Evolutionary conservation across 129 eudicot species (phyloP), one percentile per base, ranked within the genome.

Genomic region (Arctium minus): DNA sequence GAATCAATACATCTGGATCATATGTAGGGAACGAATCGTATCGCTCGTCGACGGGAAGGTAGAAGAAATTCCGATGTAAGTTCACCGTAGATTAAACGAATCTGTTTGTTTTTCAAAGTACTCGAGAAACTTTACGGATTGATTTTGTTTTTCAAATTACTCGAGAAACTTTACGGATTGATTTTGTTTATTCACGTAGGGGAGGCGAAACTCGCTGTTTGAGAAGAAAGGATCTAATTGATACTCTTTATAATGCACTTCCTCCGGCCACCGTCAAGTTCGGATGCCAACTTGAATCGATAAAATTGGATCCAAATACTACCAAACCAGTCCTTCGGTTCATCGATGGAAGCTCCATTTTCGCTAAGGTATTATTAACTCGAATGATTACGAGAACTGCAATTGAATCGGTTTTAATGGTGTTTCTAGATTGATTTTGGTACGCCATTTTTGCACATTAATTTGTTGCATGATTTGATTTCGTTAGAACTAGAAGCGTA

Each of bases 261-360:
- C 97, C 97, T 9, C 86, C 89, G 4, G 86, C 73, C 65, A 86
- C 89, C 0, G 81, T 92, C 42, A 88, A 84, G 65, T 92, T 85
- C 44, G 92, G 89, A 7, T 87, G 83, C 86, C 81, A 90, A 67
- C 77, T 87, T 81, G 87, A 84, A 53, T 87, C 91, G 0, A 74
- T 92, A 3, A 79, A 87, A 74, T 18, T 84, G 81, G 87, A 88
- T 77, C 75, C 73, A 3, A 68, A n/a, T 31, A 89, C 85, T 35
- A 69, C 82, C 22, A 85, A 27, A 77, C 86, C 92, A 46, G 62
- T 85, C 29, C 87, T 92, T 65, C 84, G 80, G 29, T 87, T 87
- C 33, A 72, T 42, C 10, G 84, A 92, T 75, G 94, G 94, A 11
- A 90, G 84, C 65, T 74, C 83, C n/a, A 86, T 90, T 60, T 53